Percentiles rank a stretch among this genome's conserved stretches.
Evolutionary conservation across 2,329 filamentous ascomycete species (phyloP).

Genomic region (Fonsecaea nubica): DNA sequence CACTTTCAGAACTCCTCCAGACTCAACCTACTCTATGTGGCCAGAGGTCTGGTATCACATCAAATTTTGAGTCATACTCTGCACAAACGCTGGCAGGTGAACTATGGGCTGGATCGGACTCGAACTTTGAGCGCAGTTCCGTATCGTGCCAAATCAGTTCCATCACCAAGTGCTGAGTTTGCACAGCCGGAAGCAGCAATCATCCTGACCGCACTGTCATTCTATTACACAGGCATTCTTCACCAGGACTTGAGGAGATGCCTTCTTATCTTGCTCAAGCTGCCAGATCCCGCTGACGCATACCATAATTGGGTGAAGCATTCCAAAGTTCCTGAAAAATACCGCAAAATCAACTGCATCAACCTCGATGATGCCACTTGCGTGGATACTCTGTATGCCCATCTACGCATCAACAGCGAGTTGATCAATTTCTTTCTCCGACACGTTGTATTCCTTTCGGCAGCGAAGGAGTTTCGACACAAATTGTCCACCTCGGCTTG

Average conservation of each 20-base stretch:
- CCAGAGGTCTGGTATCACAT: constrained; percentile 60
- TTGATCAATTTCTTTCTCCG: constrained; percentile 70
- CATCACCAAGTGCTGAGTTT: constrained; percentile 64
- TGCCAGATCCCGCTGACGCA: constrained; percentile 60
- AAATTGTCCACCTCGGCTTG: constrained; percentile 63
- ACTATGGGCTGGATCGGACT: constrained; percentile 65
- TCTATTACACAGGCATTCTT: constrained; percentile 63
- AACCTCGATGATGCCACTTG: constrained; percentile 67
- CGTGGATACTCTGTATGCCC: constrained; percentile 57
- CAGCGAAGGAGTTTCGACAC: constrained; percentile 4
- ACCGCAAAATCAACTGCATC: constrained; percentile 57
- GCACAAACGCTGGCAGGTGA: constrained; percentile 68
- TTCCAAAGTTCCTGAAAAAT: constrained; percentile 43
- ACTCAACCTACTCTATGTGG: constrained; percentile 41
- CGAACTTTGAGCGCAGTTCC: constrained; percentile 66
- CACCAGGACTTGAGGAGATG: constrained; percentile 58
- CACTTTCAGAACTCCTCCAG: constrained; percentile 19
- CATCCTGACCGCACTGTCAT: constrained; percentile 61
- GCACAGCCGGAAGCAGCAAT: constrained; percentile 67
- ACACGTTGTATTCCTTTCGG: constrained; percentile 65
- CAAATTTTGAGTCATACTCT: constrained; percentile 63
- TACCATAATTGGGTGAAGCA: constrained; percentile 50
- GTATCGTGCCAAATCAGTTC: constrained; percentile 65
- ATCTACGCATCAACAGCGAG: constrained; percentile 59
- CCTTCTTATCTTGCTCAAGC: constrained; percentile 57